Conservation (phyloP, 2,329 filamentous ascomycete genomes). For the Diplodia seriata region DNA sequence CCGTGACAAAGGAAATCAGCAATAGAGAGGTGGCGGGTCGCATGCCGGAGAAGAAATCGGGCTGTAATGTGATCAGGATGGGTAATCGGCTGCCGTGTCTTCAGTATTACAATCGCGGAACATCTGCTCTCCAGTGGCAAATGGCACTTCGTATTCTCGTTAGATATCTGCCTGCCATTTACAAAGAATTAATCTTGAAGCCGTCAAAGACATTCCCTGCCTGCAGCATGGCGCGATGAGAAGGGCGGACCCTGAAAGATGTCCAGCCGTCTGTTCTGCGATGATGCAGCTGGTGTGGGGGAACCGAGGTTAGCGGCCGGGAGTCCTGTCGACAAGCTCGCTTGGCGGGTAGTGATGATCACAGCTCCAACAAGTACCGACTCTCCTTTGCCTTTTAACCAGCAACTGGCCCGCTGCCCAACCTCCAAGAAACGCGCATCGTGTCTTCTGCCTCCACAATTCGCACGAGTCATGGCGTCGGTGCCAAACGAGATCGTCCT, state of each 20-base stretch:
- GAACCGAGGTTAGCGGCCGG: slow-evolving; percentile 24
- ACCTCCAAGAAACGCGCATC: slow-evolving; percentile 20
- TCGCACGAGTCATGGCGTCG: slow-evolving; percentile 28
- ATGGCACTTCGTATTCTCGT: not conserved
- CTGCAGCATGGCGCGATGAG: not conserved
- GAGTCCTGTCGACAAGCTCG: slow-evolving; percentile 7
- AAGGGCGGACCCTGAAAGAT: not conserved
- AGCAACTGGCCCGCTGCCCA: slow-evolving; percentile 27
- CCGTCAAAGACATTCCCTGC: slow-evolving; percentile 6
- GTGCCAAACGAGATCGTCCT: slow-evolving; percentile 59
- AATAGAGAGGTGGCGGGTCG: not conserved
- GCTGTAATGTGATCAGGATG: not conserved
- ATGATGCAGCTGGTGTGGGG: slow-evolving; percentile 15
- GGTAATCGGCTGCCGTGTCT: not conserved
- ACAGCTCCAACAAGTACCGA: slow-evolving; percentile 2
- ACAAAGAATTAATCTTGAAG: not conserved
- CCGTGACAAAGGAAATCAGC: slow-evolving; percentile 4
- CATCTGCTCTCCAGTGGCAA: slow-evolving; percentile 1
- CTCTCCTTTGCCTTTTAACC: slow-evolving; percentile 13
- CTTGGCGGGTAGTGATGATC: slow-evolving; percentile 4
- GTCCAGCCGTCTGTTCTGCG: not conserved
- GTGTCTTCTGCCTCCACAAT: slow-evolving; percentile 19
- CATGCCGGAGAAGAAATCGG: not conserved
- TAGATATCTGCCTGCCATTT: not conserved
- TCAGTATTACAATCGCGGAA: not conserved